Base-by-base conservation (phyloP, 2,329 filamentous ascomycete species). In the Epichloe elymi region DNA sequence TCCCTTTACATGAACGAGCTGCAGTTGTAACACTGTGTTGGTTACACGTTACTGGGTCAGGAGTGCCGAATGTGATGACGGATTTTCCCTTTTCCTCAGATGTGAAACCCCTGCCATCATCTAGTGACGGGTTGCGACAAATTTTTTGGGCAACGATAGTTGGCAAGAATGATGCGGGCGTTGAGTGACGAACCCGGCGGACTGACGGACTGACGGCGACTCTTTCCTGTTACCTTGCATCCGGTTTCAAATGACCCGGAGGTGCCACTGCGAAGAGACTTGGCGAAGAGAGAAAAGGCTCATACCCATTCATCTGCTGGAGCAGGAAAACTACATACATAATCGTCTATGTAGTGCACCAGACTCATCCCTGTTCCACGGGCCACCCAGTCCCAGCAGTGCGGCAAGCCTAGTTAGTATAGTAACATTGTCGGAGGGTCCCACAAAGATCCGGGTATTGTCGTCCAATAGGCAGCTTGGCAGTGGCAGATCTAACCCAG, bases 321-420 rank as follows among this genome's bases (percentile, higher is more conserved):
- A 26, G 23, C 23, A 26, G 23, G 23, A 35, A 26, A 48, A 12
- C 37, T 19, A 19, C 19, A 19, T 19, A 19, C 19, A 19, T 19
- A 14, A 11, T 30, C 8, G 26, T 30, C 8, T 26, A 26, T 3
- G 7, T 30, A 30, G 26, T 30, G 8, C 26, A 30, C 26, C 26
- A 30, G 26, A 43, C 19, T 19, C 45, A 38, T 33, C 46, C 41
- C 46, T 46, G 35, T 44, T 52, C 35, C 36, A 17, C 37, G 30
- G 41, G n/a, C 20, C 23, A 35, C 37, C 47, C 39, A 46, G 46
- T 49, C 51, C 51, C 51, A 52, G 46, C 40, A 49, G 41, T 46
- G 50, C 42, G 50, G 50, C 40, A 49, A 48, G 38, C 46, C 50
- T 20, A 20, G 46, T 46, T 20, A 20, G 46, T 46, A 43, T 49